A percentile compares a stretch with the other conserved stretches of the same genome.
Conservation (phyloP, 306 rosid species). For the Erythrophleum fordii region DNA sequence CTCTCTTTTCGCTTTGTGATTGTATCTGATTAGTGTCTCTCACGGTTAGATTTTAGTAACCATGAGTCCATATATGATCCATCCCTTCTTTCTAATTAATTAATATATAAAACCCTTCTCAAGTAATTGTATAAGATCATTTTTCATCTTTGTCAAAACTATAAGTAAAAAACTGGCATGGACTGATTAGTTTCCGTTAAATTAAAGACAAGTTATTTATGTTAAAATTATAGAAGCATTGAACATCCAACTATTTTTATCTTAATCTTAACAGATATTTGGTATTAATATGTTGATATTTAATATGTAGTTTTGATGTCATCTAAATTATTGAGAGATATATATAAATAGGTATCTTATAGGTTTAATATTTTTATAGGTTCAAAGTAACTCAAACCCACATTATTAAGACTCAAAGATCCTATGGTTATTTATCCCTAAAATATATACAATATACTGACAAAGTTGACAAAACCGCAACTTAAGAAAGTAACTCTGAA, state of each 20-base stretch:
- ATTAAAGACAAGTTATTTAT: background rate
- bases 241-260: background rate
- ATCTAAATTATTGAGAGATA: background rate
- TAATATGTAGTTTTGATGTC: background rate
- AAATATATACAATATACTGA: no score
- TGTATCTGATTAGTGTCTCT: constrained; percentile 39
- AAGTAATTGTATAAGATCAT: background rate
- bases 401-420: background rate
- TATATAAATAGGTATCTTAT: no score
- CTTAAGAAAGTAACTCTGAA: no score
- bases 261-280: background rate
- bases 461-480: no score
- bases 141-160: background rate
- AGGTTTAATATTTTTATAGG: background rate
- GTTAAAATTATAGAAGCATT: background rate
- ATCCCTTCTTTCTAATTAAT: background rate
- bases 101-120: no score
- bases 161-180: background rate
- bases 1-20: constrained; percentile 5
- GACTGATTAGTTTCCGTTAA: background rate
- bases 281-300: background rate
- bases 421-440: background rate
- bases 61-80: background rate
- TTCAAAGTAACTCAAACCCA: background rate
- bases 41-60: constrained; percentile 39